These are phyloP conservation scores for Tylopilus sp. DNA, from an alignment of 768 basidiomycete species.

Conservation along the genomic window DNA sequence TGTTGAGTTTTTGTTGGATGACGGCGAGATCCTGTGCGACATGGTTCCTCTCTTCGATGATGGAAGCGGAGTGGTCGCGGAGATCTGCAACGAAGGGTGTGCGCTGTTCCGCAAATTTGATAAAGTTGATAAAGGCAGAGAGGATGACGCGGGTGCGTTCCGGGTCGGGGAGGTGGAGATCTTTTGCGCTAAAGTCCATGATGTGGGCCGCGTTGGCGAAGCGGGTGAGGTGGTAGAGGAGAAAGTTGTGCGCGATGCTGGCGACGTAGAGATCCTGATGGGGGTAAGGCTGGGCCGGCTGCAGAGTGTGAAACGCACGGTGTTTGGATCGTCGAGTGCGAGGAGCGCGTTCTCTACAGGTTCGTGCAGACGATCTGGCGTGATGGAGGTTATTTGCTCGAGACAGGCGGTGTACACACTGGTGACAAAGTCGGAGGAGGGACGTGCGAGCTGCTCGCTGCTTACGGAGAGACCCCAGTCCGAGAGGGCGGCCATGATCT, in stretches of 20 bases:
- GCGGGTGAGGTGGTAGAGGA: slow-evolving; percentile 71
- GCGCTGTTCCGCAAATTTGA: slow-evolving; percentile 83
- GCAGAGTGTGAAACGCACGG: slow-evolving; percentile 37
- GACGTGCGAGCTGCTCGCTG: slow-evolving; percentile 63
- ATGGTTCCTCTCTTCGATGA: slow-evolving; percentile 62
- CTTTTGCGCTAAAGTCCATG: slow-evolving; percentile 72
- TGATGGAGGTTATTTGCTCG: slow-evolving; percentile 65
- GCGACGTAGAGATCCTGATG: slow-evolving; percentile 62
- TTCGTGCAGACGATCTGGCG: slow-evolving; percentile 53
- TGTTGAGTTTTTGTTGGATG: slow-evolving; percentile 48
- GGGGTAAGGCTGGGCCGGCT: neutral
- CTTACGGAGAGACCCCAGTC: slow-evolving; percentile 69
- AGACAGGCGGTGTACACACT: slow-evolving; percentile 69
- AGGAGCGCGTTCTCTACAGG: slow-evolving; percentile 55
- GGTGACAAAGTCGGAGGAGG: slow-evolving; percentile 68
- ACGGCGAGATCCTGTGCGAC: slow-evolving; percentile 46
- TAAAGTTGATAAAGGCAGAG: slow-evolving; percentile 90
- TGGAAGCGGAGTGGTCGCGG: slow-evolving; percentile 51
- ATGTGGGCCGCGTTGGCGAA: slow-evolving; percentile 72
- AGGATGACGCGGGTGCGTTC: slow-evolving; percentile 73
- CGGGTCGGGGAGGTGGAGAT: slow-evolving; percentile 68
- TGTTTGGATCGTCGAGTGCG: slow-evolving; percentile 48
- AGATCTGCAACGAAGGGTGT: slow-evolving; percentile 58
- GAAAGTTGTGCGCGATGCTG: slow-evolving; percentile 57
- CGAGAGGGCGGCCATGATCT: slow-evolving; percentile 61